Conservation (phyloP, 1,284 basidiomycete species). For the Psilocybe mexicana region DNA sequence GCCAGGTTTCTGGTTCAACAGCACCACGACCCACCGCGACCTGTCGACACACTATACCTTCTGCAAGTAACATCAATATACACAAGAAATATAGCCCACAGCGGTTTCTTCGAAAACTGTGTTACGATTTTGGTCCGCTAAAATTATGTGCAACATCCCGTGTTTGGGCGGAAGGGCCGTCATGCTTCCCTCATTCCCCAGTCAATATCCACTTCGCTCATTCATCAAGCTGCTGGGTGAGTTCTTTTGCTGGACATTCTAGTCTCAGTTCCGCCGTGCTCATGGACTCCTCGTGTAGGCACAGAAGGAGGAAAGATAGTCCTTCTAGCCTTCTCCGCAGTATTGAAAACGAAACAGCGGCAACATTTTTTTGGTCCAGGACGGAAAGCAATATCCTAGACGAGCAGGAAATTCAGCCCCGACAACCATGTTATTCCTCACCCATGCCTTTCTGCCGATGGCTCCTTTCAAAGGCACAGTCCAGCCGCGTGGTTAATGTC, state of each 20-base stretch:
- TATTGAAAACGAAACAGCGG: neutral
- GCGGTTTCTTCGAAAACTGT: neutral
- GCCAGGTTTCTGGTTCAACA: conserved; percentile 11
- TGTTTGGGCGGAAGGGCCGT: conserved; percentile 3
- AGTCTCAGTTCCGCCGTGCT: conserved; percentile 19
- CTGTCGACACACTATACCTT: conserved; percentile 4
- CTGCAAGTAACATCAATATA: conserved; percentile 7
- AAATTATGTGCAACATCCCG: neutral
- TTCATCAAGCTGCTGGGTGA: neutral
- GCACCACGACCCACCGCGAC: conserved; percentile 9
- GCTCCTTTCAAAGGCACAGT: neutral
- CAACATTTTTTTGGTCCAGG: neutral
- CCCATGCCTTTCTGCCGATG: neutral
- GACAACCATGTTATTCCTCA: neutral
- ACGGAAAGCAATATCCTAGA: neutral
- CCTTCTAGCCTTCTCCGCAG: conserved; percentile 10
- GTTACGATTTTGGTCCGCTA: neutral
- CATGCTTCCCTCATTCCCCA: neutral
- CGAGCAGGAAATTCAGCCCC: neutral
- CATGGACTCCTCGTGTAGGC: conserved; percentile 25
- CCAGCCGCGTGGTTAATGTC: neutral
- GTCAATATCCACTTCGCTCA: neutral
- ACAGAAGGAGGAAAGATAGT: neutral
- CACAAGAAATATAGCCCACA: conserved; percentile 11
- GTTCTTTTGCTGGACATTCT: conserved; percentile 13